A percentile compares a stretch with the other conserved stretches of the same genome.
These are phyloP conservation scores for Geosiphon pyriformis DNA, from an alignment of 192 early-diverging fungal species.

Conservation along the genomic window DNA sequence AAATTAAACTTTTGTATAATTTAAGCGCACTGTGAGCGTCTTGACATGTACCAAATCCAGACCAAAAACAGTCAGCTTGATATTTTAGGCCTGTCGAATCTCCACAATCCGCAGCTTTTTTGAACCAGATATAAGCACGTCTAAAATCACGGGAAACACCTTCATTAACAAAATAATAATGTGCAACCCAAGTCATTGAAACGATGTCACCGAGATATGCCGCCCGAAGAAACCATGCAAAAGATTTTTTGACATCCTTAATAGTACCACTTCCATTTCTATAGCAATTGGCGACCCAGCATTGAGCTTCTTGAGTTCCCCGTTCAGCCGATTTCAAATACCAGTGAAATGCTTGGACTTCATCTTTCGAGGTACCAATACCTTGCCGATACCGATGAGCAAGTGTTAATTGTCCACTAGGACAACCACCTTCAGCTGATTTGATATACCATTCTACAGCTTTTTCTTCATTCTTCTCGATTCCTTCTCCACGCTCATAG, in stretches of 20 bases:
- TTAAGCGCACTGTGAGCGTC: too few relatives aligned
- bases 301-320: not conserved
- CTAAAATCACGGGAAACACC: too few relatives aligned
- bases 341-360: not conserved
- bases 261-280: not conserved
- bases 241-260: not conserved
- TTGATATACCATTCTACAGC: constrained; percentile 56
- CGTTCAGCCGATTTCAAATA: not conserved
- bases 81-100: too few relatives aligned
- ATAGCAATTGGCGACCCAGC: not conserved
- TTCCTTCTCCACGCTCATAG: constrained; percentile 75
- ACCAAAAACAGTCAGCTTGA: too few relatives aligned
- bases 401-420: not conserved
- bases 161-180: too few relatives aligned
- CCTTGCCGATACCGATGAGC: not conserved
- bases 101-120: too few relatives aligned
- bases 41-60: too few relatives aligned
- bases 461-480: constrained; percentile 45
- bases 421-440: not conserved
- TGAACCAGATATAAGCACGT: too few relatives aligned
- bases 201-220: too few relatives aligned
- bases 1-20: too few relatives aligned
- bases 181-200: too few relatives aligned
- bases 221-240: too few relatives aligned
- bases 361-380: not conserved